Conservation (phyloP, 1,139 yeast species). For the Candida anutae region DNA sequence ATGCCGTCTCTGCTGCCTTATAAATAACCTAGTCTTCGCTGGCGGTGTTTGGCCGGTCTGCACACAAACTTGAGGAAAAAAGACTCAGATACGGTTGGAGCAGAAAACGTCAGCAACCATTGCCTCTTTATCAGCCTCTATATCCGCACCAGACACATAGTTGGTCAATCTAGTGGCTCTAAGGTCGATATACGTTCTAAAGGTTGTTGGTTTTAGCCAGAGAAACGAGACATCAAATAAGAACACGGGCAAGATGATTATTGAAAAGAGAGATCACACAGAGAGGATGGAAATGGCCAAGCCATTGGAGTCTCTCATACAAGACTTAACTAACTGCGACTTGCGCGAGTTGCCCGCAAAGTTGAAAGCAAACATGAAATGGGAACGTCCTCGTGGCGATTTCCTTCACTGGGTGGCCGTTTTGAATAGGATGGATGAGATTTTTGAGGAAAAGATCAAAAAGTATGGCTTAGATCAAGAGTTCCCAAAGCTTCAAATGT, state of each 20-base stretch:
- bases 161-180: too few relatives aligned
- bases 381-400: conserved; percentile 71
- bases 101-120: too few relatives aligned
- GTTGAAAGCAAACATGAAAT: conserved; percentile 24
- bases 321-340: conserved; percentile 22
- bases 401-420: conserved; percentile 72
- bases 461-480: conserved; percentile 49
- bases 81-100: too few relatives aligned
- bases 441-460: conserved; percentile 46
- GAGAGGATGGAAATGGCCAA: conserved; percentile 26
- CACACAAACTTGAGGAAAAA: too few relatives aligned
- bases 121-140: too few relatives aligned
- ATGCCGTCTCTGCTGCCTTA: too few relatives aligned
- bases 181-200: too few relatives aligned
- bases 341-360: conserved; percentile 23
- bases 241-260: conserved; percentile 17
- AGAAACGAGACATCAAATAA: too few relatives aligned
- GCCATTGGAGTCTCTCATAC: conserved; percentile 32
- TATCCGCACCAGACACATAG: too few relatives aligned
- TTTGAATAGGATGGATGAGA: conserved; percentile 65
- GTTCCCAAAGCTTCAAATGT: conserved; percentile 36
- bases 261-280: conserved; percentile 23
- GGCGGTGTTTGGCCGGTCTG: too few relatives aligned
- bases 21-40: too few relatives aligned
- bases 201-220: too few relatives aligned